These are phyloP conservation scores for Poa pratensis DNA, from an alignment of 176 grass and related monocot species.

Conservation along the genomic window DNA sequence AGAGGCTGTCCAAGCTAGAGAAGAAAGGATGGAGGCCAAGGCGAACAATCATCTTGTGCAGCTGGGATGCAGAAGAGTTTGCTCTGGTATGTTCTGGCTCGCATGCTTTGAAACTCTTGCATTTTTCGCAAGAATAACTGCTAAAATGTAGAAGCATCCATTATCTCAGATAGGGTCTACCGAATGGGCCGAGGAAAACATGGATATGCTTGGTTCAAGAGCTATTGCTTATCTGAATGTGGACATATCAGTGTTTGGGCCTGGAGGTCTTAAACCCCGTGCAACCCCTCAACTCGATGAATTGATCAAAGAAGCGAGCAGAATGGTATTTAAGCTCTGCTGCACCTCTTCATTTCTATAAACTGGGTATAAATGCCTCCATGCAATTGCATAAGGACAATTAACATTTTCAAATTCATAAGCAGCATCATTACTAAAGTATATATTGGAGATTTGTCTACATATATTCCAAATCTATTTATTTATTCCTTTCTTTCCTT, in stretches of 20 bases:
- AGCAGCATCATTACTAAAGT: background rate
- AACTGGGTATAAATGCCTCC: background rate
- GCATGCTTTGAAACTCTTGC: background rate
- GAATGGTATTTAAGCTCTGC: slow-evolving; percentile 57
- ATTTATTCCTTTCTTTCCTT: background rate
- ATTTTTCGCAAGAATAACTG: background rate
- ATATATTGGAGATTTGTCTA: background rate
- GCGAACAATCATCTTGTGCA: slow-evolving; percentile 89
- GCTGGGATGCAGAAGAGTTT: slow-evolving; percentile 93
- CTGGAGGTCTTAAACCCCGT: slow-evolving; percentile 58
- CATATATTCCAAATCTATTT: background rate
- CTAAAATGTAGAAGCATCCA: slow-evolving; percentile 3
- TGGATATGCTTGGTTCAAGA: slow-evolving; percentile 68
- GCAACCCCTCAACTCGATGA: slow-evolving; percentile 93
- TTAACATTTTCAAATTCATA: background rate
- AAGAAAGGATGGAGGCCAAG: slow-evolving; percentile 86
- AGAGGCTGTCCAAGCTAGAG: slow-evolving; percentile 70
- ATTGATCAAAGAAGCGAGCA: slow-evolving; percentile 74
- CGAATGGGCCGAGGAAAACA: slow-evolving; percentile 94
- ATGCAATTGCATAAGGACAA: background rate
- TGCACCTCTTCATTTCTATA: background rate
- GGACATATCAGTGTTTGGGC: slow-evolving; percentile 62
- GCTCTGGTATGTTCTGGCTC: slow-evolving; percentile 46
- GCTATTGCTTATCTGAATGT: slow-evolving; percentile 94
- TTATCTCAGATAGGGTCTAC: slow-evolving; percentile 79